phyloP scores from a whole-genome alignment of 2,329 filamentous ascomycete species.

The Nothomitra cinnamomea region DNA sequence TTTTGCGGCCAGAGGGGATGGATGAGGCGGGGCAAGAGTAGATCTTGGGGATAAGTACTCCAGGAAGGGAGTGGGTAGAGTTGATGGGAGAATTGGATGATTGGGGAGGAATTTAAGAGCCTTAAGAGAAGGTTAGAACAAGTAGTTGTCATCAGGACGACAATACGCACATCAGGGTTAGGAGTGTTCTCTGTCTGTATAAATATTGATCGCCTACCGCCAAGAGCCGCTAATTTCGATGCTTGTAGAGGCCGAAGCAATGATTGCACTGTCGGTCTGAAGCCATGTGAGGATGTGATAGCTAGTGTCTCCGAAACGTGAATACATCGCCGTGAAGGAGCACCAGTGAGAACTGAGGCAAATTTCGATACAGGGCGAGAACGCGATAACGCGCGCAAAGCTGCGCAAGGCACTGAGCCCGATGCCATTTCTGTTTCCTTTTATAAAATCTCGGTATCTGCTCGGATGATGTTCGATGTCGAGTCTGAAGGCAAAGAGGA shows the following conservation, averaged over 20 bases:
- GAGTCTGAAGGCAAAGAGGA: no score
- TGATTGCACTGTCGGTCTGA: conserved; percentile 27
- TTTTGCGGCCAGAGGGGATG: conserved; percentile 77
- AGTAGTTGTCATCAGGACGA: neutral
- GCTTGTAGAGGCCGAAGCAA: neutral
- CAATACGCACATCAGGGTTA: conserved; percentile 58
- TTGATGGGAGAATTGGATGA: conserved; percentile 62
- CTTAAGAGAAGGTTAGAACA: conserved; percentile 11
- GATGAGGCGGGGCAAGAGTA: conserved; percentile 74
- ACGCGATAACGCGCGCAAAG: neutral
- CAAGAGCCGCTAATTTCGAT: conserved; percentile 22
- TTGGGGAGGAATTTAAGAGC: conserved; percentile 92
- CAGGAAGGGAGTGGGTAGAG: conserved; percentile 58
- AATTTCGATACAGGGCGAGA: neutral
- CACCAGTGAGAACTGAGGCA: neutral
- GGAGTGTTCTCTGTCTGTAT: conserved; percentile 94
- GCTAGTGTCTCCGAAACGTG: conserved; percentile 23
- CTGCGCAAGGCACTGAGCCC: neutral
- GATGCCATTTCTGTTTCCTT: neutral
- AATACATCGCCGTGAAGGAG: neutral
- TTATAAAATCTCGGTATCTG: no score
- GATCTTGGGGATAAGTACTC: conserved; percentile 84
- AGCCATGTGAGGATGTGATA: conserved; percentile 29
- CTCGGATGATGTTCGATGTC: no score
- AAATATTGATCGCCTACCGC: conserved; percentile 56